Evolutionary conservation across 2,329 filamentous ascomycete genomes (phyloP).

Genomic region (Aspergillus hiratsukae): DNA sequence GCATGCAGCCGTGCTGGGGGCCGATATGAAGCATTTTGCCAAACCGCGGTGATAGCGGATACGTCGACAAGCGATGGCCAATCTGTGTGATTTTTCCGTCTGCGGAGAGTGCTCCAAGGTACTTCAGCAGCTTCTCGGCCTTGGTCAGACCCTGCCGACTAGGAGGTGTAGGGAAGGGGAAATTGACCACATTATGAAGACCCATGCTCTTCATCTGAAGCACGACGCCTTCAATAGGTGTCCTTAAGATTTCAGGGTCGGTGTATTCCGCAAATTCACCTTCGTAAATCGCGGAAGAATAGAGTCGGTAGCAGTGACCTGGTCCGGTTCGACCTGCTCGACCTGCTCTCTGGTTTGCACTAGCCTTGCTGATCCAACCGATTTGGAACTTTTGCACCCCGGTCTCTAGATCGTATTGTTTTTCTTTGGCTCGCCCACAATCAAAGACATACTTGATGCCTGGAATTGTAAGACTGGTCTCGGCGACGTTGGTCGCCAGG

Average conservation of each 20-base stretch:
- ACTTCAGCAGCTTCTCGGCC: constrained; percentile 80
- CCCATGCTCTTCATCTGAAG: constrained; percentile 94
- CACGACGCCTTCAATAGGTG: constrained; percentile 88
- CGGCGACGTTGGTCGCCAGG: constrained; percentile 91
- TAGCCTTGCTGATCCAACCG: constrained; percentile 96
- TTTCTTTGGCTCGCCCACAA: constrained; percentile 86
- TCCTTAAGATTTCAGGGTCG: constrained; percentile 81
- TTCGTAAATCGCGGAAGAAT: constrained; percentile 88
- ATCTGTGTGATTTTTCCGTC: constrained; percentile 72
- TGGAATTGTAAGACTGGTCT: constrained; percentile 95
- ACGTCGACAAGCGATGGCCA: constrained; percentile 78
- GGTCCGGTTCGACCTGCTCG: constrained; percentile 93
- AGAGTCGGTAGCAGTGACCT: constrained; percentile 91
- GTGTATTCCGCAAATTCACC: constrained; percentile 81
- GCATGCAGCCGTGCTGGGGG: constrained; percentile 73
- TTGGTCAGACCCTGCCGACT: constrained; percentile 69
- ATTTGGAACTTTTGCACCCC: constrained; percentile 95
- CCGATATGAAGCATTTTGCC: constrained; percentile 89
- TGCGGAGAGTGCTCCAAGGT: constrained; percentile 72
- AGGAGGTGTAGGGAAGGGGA: constrained; percentile 92
- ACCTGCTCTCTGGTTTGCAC: constrained; percentile 83
- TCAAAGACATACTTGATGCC: constrained; percentile 95
- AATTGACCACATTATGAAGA: constrained; percentile 82
- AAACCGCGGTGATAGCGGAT: constrained; percentile 86
- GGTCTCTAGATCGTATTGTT: constrained; percentile 78